Base-by-base conservation (phyloP, 2,329 filamentous ascomycete species). In the Pseudocercospora ulei region DNA sequence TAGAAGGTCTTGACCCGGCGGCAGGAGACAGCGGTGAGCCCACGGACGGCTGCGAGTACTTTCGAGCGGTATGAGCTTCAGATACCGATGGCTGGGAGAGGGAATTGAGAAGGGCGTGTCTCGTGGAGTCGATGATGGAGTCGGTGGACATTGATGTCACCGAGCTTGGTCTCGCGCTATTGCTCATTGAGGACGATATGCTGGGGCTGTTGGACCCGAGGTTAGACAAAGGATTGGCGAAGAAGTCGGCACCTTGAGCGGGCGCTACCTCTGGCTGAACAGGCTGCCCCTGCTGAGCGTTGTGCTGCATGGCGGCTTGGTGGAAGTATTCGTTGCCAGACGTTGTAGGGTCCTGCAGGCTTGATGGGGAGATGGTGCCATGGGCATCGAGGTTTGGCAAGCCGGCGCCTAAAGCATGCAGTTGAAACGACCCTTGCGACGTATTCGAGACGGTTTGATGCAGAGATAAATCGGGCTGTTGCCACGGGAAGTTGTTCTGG, bases 321-420 rank as follows among this genome's bases (percentile, higher is more conserved):
- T 83, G 80, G 57, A 92, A 83, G 60, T 80, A 84, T 50, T 77
- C 72, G 59, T 90, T 82, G 60, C 62, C 59, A 50, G 75, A 75
- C 51, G 76, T 71, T 55, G 74, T 77, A 62, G 84, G 81, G 53
- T 79, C 75, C 57, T 76, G 69, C 27, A 82, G 62, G 47, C 80
- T 80, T 59, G 86, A 82, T 31, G 85, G 82, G 44, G 85, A 88
- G 42, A 88, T 68, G 7, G 81, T 82, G 47, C 76, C 76, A 33
- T 76, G 74, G 51, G 82, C 69, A 55, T 86, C 76, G 58, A 77
- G 56, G 48, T 90, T 84, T 42, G 82, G 78, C 58, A 93, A 86
- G 22, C 82, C 76, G 26, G 77, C 71, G 48, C 75, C 73, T 56
- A 77, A 76, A 48, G 85, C 71, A 55, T 93, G 85, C 61, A 92